These are phyloP conservation scores for Tricholoma saponaceum DNA, from an alignment of 768 basidiomycete genomes.

Conservation along the genomic window DNA sequence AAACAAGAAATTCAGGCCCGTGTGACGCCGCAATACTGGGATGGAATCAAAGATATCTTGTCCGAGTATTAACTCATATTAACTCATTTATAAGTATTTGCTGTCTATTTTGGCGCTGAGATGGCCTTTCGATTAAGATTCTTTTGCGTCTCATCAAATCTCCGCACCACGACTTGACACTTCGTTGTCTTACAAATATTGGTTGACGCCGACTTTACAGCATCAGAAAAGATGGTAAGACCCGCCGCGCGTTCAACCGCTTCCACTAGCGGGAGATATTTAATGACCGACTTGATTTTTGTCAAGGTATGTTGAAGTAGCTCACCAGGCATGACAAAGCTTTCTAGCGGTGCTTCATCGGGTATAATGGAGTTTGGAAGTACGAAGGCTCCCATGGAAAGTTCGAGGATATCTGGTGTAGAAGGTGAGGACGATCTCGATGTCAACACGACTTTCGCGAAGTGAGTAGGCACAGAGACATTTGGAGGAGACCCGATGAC, in stretches of 20 bases:
- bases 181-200: slow-evolving; percentile 87
- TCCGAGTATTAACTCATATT: slow-evolving; percentile 54
- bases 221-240: slow-evolving; percentile 80
- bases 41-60: slow-evolving; percentile 72
- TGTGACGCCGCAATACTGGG: slow-evolving; percentile 73
- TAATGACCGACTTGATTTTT: background rate
- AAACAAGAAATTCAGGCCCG: slow-evolving; percentile 80
- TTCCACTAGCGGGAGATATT: slow-evolving; percentile 57
- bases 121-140: slow-evolving; percentile 50
- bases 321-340: slow-evolving; percentile 80
- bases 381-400: slow-evolving; percentile 91
- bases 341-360: slow-evolving; percentile 74
- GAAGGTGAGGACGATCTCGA: slow-evolving; percentile 71
- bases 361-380: slow-evolving; percentile 92
- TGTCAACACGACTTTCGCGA: slow-evolving; percentile 91
- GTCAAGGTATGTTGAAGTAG: background rate
- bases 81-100: slow-evolving; percentile 1
- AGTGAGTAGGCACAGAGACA: slow-evolving; percentile 93
- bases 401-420: slow-evolving; percentile 65
- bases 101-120: slow-evolving; percentile 41
- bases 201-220: slow-evolving; percentile 67
- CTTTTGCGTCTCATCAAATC: slow-evolving; percentile 90
- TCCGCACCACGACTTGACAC: slow-evolving; percentile 83
- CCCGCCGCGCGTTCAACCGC: slow-evolving; percentile 89
- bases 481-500: slow-evolving; percentile 92